phyloP scores from a whole-genome alignment of 2,329 filamentous ascomycete genomes.

The Plenodomus tracheiphilus region DNA sequence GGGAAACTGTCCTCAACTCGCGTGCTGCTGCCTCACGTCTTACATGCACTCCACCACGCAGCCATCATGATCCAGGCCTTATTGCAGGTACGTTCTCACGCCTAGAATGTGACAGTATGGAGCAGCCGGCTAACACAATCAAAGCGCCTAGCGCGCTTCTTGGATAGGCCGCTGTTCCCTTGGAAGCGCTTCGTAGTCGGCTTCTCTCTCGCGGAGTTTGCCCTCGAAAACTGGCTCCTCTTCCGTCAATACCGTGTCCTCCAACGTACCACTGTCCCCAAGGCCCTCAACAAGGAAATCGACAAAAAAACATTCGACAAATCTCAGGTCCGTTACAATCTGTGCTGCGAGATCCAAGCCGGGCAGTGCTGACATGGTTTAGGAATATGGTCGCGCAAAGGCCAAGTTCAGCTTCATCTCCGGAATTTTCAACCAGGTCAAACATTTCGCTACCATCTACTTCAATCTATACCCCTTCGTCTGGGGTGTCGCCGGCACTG shows the following conservation, averaged over 20 bases:
- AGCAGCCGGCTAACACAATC: constrained; percentile 12
- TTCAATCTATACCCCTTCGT: constrained; percentile 88
- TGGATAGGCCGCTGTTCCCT: constrained; percentile 90
- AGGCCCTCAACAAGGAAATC: constrained; percentile 86
- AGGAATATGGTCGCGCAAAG: constrained; percentile 92
- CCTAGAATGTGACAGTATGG: background rate
- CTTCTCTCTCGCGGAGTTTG: constrained; percentile 89
- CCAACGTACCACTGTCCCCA: constrained; percentile 76
- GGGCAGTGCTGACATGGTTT: constrained; percentile 19
- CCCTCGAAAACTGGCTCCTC: constrained; percentile 87
- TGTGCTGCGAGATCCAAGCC: constrained; percentile 2
- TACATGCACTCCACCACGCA: constrained; percentile 11
- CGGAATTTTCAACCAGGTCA: constrained; percentile 81
- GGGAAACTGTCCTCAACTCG: constrained; percentile 31
- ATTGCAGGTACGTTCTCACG: constrained; percentile 29
- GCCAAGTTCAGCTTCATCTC: constrained; percentile 83
- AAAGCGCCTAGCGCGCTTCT: constrained; percentile 74
- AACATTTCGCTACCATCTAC: constrained; percentile 87
- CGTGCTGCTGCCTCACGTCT: constrained; percentile 11
- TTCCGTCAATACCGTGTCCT: constrained; percentile 88
- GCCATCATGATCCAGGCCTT: constrained; percentile 43
- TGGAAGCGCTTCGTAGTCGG: constrained; percentile 97
- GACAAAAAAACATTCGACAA: constrained; percentile 91
- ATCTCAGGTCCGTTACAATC: constrained; percentile 63
- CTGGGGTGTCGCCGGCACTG: constrained; percentile 78